phyloP scores from a whole-genome alignment of 331 rosid genomes.

The Acacia concinna region DNA sequence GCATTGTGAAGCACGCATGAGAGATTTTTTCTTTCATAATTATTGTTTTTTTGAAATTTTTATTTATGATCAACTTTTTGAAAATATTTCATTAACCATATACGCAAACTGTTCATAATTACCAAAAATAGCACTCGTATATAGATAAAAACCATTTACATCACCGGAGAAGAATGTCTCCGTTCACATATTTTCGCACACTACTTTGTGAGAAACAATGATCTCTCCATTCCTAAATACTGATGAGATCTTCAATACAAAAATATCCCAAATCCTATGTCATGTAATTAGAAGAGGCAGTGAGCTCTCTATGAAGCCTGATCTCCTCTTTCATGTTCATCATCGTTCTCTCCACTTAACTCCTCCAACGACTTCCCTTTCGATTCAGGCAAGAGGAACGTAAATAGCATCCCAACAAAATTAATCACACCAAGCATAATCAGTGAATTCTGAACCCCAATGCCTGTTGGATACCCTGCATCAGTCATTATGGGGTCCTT shows the following conservation, averaged over 20 bases:
- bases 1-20: too few species aligned
- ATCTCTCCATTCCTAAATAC: too few species aligned
- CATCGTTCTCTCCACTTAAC: conserved; percentile 43
- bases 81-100: too few species aligned
- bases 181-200: too few species aligned
- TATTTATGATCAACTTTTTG: too few species aligned
- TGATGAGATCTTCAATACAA: background rate
- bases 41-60: too few species aligned
- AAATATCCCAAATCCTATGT: background rate
- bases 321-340: background rate
- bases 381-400: conserved; percentile 48
- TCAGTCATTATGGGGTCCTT: conserved; percentile 20
- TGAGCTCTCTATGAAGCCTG: background rate
- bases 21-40: too few species aligned
- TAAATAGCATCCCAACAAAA: conserved; percentile 36
- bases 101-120: too few species aligned
- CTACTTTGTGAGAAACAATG: too few species aligned
- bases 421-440: conserved; percentile 41
- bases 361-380: conserved; percentile 55
- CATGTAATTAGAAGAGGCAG: background rate
- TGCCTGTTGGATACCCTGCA: conserved; percentile 38
- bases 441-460: conserved; percentile 51
- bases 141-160: too few species aligned
- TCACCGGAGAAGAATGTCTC: too few species aligned
- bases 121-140: too few species aligned